phyloP scores from a whole-genome alignment of 2,329 filamentous ascomycete genomes.

The Chrysosporium queenslandicum region DNA sequence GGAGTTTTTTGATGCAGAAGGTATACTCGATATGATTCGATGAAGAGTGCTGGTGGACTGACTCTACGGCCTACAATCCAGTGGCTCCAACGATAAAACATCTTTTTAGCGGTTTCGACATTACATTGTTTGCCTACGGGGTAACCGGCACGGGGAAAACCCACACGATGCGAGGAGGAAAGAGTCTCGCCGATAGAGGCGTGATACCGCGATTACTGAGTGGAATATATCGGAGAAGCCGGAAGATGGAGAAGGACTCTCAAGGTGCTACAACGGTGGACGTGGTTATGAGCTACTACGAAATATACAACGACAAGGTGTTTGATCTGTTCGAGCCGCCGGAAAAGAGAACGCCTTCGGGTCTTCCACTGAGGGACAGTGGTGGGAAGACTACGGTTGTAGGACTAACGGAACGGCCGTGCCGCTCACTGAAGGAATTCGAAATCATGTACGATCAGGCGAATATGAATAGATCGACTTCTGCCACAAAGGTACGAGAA shows the following conservation, averaged over 20 bases:
- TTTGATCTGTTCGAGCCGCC: conserved; percentile 80
- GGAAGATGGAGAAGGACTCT: conserved; percentile 75
- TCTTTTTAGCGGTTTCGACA: conserved; percentile 72
- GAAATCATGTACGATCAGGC: conserved; percentile 83
- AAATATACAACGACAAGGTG: conserved; percentile 95
- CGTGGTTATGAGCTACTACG: conserved; percentile 80
- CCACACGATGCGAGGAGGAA: conserved; percentile 87
- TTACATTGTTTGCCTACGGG: conserved; percentile 86
- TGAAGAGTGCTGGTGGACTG: neutral
- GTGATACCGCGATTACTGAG: conserved; percentile 80
- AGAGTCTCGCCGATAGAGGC: conserved; percentile 74
- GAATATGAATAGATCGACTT: conserved; percentile 81
- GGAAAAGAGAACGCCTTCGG: conserved; percentile 73
- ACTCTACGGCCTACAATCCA: conserved; percentile 31
- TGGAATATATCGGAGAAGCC: conserved; percentile 71
- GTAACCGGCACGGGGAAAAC: conserved; percentile 92
- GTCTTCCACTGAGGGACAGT: conserved; percentile 73
- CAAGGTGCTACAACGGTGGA: conserved; percentile 58
- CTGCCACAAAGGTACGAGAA: conserved; percentile 59
- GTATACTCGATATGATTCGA: conserved; percentile 33
- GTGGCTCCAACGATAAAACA: conserved; percentile 85
- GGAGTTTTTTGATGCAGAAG: conserved; percentile 78
- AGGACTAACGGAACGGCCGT: conserved; percentile 71
- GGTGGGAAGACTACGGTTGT: conserved; percentile 80
- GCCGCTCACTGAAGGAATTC: conserved; percentile 79